Evolutionary conservation across 352 stramenopile genomes (phyloP), one percentile per base, ranked within the genome.

Genomic region (Poterioochromonas sp.): DNA sequence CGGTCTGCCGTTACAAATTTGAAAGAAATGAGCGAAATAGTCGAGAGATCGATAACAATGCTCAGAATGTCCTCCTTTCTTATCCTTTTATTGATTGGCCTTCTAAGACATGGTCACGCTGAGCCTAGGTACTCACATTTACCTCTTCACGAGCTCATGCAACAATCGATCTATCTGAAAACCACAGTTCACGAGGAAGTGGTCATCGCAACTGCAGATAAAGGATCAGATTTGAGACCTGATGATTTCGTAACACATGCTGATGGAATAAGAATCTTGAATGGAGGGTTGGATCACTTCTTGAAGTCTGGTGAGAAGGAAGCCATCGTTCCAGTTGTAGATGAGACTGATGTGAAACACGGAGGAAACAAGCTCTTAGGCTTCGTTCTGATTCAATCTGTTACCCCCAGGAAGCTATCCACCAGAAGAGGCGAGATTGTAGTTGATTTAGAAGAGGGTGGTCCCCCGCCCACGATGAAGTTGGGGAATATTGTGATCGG

Each of bases 371-470:
- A 35, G 20, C 29, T 74, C 5, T 12, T 74, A 1, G 65, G 65
- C 1, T 74, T 58, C n/a, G 65, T 74, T n/a, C 5, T 74, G 20
- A 54, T 74, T 26, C 65, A 74, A 54, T 26, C 32, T 39, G 65
- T 74, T 18, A 3, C 12, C 2, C 65, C 65, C 15, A 32, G 65
- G 18, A 74, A 74, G 40, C n/a, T 74, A 35, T 74, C 65, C 2
- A 58, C 41, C 0, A 3, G 65, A 20, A 3, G 65, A 53, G 65
- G 65, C 11, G 65, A 74, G 11, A 54, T 74, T 39, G 65, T 35
- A 1, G 51, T 37, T 39, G 65, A 74, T 39, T 37, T 74, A 37
- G 65, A 74, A 39, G 65, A 74, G 40, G 65, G 65, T 54, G 65
- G 65, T 40, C 65, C 65, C 34, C 8, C 37, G 1, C 65, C 65